phyloP scores from a whole-genome alignment of 225 moss, liverwort and hornwort species.

The Climacium dendroides region DNA sequence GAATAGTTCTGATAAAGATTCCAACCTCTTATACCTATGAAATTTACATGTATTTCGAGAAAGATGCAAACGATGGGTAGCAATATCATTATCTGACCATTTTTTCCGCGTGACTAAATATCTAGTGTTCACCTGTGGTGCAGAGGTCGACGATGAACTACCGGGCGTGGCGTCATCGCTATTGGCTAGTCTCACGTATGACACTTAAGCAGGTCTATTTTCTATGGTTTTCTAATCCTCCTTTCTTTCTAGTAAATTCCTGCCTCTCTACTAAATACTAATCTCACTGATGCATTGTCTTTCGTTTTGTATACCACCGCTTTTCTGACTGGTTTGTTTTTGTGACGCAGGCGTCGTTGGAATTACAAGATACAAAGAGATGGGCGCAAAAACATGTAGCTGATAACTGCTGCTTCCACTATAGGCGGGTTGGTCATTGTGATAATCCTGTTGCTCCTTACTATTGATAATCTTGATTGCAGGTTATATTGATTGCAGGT shows the following conservation, averaged over 20 bases:
- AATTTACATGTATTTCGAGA: not conserved
- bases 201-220: slow-evolving; percentile 64
- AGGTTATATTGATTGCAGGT: not conserved
- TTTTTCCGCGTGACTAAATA: not conserved
- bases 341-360: slow-evolving; percentile 55
- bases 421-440: slow-evolving; percentile 65
- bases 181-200: slow-evolving; percentile 94
- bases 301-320: not conserved
- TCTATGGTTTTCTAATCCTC: not conserved
- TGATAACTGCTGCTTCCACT: slow-evolving; percentile 98
- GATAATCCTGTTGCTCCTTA: not conserved
- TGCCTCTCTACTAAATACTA: not conserved
- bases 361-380: slow-evolving; percentile 67
- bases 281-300: not conserved
- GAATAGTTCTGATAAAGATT: not conserved
- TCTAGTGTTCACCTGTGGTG: not conserved
- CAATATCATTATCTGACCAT: not conserved
- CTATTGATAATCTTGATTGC: not conserved
- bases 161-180: slow-evolving; percentile 98
- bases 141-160: slow-evolving; percentile 99
- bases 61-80: not conserved
- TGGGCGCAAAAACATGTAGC: slow-evolving; percentile 86
- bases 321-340: not conserved
- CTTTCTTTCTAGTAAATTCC: not conserved
- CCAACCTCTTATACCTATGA: not conserved